Base-by-base conservation (phyloP, 208 protist genomes). In the Acanthamoeba lenticulata region DNA sequence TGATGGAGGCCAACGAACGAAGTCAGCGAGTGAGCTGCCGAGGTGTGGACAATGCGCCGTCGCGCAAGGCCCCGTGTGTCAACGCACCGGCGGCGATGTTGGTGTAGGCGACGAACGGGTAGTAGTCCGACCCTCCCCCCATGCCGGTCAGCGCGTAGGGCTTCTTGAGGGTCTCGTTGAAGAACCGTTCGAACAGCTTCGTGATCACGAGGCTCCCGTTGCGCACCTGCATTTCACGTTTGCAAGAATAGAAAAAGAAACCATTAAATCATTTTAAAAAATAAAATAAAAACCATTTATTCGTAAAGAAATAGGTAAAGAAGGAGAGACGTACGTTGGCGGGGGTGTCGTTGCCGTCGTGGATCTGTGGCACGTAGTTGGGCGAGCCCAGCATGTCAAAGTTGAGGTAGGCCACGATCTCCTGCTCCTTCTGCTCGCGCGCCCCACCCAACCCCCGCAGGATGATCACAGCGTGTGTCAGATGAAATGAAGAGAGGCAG, bases 331-430 rank as follows among this genome's bases (percentile, higher is more conserved):
- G 34, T 81, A 83, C 89, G 24, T 93, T 55, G 27, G 9, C 60
- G n/a, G 62, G 62, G 24, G 89, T 40, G 32, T 36, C 47, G 9
- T 21, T 81, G 62, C 60, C 89, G 65, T 93, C 44, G 67, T 45
- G 44, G 27, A 93, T 65, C 29, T 34, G 7, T 2, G 67, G 89
- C 4, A 93, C 34, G 34, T 79, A 93, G 62, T 93, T 93, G 42
- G 88, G 88, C 38, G 65, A 81, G 40, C 45, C 89, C 44, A 93
- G 9, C 89, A 93, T 93, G 44, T 93, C 89, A 81, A 93, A 93
- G 89, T 93, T 93, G 9, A 93, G 7, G 40, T 77, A 77, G 42
- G 49, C 69, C 34, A 29, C 44, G 32, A 93, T 93, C 4, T 93
- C 42, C 42, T 85, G 11, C 32, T 57, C 45, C 67, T 29, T 19